A percentile compares a stretch with the other conserved stretches of the same genome.
Conservation (phyloP, 2,329 filamentous ascomycete genomes). For the Cephalotrichum gorgonifer region DNA sequence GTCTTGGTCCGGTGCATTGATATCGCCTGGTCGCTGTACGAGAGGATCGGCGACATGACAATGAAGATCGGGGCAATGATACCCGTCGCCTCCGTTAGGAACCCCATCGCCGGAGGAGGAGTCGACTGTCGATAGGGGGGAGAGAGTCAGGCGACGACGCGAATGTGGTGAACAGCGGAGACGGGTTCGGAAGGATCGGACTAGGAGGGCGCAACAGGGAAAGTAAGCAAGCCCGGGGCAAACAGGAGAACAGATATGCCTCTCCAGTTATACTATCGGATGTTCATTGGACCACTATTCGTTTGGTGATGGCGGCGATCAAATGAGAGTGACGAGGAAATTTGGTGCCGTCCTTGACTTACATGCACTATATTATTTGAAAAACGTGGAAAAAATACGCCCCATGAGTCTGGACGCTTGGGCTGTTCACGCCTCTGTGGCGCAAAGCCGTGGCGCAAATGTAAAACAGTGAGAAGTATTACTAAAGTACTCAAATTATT, state of each 20-base stretch:
- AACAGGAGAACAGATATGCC: background rate
- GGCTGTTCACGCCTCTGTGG: background rate
- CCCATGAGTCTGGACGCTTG: background rate
- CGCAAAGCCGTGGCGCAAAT: too few relatives aligned
- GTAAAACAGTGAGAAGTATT: too few relatives aligned
- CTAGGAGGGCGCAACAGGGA: background rate
- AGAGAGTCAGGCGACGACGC: background rate
- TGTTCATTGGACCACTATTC: background rate
- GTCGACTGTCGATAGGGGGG: background rate
- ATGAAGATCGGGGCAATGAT: constrained; percentile 53
- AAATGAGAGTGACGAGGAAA: background rate
- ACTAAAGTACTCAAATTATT: too few relatives aligned
- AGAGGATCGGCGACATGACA: constrained; percentile 51
- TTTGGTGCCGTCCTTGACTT: background rate
- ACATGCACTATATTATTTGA: background rate
- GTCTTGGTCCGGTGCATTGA: constrained; percentile 55
- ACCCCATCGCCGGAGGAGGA: constrained; percentile 16
- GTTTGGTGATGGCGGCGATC: background rate
- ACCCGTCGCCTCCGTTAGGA: constrained; percentile 39
- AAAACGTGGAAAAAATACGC: background rate
- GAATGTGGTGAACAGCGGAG: background rate
- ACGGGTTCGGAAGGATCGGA: background rate
- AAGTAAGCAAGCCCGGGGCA: background rate
- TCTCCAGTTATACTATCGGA: background rate
- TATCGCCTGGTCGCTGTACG: constrained; percentile 55